Evolutionary conservation across 225 moss, liverwort and hornwort genomes (phyloP), one percentile per base, ranked within the genome.

Genomic region (Sphagnum contortum): DNA sequence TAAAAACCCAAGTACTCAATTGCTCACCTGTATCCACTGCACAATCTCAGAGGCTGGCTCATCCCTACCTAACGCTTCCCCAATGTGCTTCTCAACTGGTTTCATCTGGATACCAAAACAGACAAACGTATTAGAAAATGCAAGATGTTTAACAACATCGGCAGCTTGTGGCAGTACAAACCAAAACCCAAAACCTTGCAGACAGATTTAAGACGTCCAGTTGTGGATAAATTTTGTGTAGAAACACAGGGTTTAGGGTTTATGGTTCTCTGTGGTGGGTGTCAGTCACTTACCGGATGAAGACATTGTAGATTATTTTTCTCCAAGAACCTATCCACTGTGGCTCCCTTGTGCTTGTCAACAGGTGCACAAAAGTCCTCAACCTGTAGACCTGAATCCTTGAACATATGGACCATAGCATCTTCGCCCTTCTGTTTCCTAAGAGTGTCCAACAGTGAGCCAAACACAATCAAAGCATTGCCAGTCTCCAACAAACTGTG

Each of bases 21-120:
- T 9, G 62, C 62, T 74, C 76, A 95, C 95, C 92, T 95, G 80
- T 58, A 95, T 77, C 95, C 95, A 95, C 64, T 84, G 77, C 72
- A 89, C 74, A 75, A 92, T 84, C 54, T 92, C 88, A 68, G 13
- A 10, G 55, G 76, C 68, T 69, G 82, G 72, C 67, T 88, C 92
- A 67, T 88, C 84, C 76, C 80, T 92, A 60, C 81, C 84, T 74
- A 95, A 73, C 48, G 95, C 88, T 58, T 87, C 92, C 72, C 82
- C 79, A 71, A 95, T 74, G 74, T 88, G 86, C 68, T 76, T 90
- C 77, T 92, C 95, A 74, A 92, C 72, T 58, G 84, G 84, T 48
- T 92, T 84, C 90, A 95, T 92, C 95, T 95, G 89, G 52, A 5
- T 9, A 1, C 5, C 29, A 29, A 29, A 29, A 29, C 29, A 1